Evolutionary conservation across 23 red algal species (phyloP), one percentile per base, ranked within the genome.

Genomic region (Chondrus crispus): DNA sequence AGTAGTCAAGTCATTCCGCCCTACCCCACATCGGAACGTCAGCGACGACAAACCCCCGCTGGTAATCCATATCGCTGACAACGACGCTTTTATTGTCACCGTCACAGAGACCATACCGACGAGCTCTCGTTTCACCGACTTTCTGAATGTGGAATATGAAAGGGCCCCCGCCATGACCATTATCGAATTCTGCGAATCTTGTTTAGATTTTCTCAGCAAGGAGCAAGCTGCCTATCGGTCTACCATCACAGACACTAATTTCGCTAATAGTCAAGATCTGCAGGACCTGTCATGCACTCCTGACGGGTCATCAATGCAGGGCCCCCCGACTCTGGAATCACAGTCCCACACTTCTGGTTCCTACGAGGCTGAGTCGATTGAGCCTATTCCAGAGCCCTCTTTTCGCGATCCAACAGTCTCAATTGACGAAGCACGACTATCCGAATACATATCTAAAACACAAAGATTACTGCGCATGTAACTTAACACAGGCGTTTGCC

Each of bases 41-140:
- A 39, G 29, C 37, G 12, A 57, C n/a, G 35, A 10, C 49, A 57
- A n/a, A 6, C 74, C 77, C 14, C 62, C 79, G 9, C 62, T 84
- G 46, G 79, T 92, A 36, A 57, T 92, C n/a, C 79, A 92, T 77
- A 12, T 72, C 19, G 54, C 62, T 2, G 57, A 64, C 28, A 50
- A 75, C 62, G 32, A 55, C 3, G 76, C 39, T 30, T 92, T 84
- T 62, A 77, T 73, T 12, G 77, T 92, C 77, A 72, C 89, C 49
- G 89, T 92, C 57, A 84, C 89, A 30, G 89, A 92, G 41, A 33
- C 24, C 35, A 32, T 66, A 22, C 18, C 60, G 26, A 8, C 35
- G 9, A 66, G 26, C 18, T 32, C 26, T 66, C 60, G 35, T 13
- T 22, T 32, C 60, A 32, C 60, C 6, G 18, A 22, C 60, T 32